Percentiles rank a stretch among this genome's conserved stretches.
These are phyloP conservation scores for Blastocystis sp. DNA, from an alignment of 352 stramenopile species.

Conservation along the genomic window DNA sequence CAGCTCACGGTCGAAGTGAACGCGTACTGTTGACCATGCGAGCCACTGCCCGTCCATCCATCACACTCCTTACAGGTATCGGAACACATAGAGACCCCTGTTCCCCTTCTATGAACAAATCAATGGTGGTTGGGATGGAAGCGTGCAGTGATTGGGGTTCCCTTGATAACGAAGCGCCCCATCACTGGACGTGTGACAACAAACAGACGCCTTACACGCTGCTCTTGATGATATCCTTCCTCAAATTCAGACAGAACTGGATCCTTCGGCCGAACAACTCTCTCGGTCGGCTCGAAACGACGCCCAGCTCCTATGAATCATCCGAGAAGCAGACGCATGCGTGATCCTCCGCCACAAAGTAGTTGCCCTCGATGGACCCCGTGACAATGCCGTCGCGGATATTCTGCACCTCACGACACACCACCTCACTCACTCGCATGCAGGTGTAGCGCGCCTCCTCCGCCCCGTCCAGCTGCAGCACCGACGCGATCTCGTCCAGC, in stretches of 20 bases:
- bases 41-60: slow-evolving; percentile 5
- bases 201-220: slow-evolving; percentile 53
- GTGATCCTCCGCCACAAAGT: slow-evolving; percentile 30
- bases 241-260: slow-evolving; percentile 48
- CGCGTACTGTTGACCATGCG: slow-evolving; percentile 26
- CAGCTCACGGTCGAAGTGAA: slow-evolving; percentile 12
- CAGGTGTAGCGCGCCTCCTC: slow-evolving; percentile 58
- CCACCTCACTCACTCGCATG: slow-evolving; percentile 48
- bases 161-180: background rate
- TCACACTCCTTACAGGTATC: slow-evolving; percentile 33
- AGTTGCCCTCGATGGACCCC: slow-evolving; percentile 48
- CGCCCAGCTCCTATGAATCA: background rate
- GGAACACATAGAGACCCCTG: background rate
- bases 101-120: background rate
- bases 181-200: slow-evolving; percentile 3
- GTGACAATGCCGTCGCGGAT: slow-evolving; percentile 58
- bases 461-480: slow-evolving; percentile 43
- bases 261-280: slow-evolving; percentile 61
- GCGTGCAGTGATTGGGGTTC: background rate
- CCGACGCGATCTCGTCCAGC: slow-evolving; percentile 21
- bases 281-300: slow-evolving; percentile 4
- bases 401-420: slow-evolving; percentile 2
- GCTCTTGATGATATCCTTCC: slow-evolving; percentile 70
- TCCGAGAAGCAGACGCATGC: background rate
- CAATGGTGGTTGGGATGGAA: slow-evolving; percentile 6